Conservation (phyloP, 208 protist species). For the Endotrypanum monterogeii region DNA sequence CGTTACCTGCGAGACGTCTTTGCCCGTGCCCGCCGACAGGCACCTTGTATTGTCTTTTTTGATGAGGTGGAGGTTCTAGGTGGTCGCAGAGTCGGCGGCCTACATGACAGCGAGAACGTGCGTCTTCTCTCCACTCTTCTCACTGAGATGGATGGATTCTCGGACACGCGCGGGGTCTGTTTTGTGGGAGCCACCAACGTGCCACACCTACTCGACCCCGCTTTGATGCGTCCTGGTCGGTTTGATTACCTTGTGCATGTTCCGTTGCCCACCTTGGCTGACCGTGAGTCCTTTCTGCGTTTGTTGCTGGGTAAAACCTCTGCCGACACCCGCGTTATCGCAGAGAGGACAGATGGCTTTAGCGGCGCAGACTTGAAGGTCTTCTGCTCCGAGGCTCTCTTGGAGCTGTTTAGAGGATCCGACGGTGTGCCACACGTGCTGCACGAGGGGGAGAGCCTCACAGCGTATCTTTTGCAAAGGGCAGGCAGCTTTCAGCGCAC, state of each 20-base stretch:
- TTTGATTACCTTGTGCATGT: conserved; percentile 92
- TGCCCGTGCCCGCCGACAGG: conserved; percentile 65
- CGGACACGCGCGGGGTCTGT: conserved; percentile 71
- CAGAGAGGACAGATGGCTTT: conserved; percentile 68
- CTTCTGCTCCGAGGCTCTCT: conserved; percentile 52
- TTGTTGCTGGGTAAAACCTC: conserved; percentile 52
- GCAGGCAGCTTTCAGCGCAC: conserved; percentile 50
- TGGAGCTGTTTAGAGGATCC: conserved; percentile 46
- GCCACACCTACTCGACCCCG: conserved; percentile 87
- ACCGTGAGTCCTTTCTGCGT: conserved; percentile 61
- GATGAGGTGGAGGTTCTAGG: conserved; percentile 95
- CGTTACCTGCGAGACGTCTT: conserved; percentile 86
- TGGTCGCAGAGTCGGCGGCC: conserved; percentile 36
- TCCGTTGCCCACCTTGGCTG: conserved; percentile 54
- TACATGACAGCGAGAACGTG: conserved; percentile 46
- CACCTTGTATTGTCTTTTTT: conserved; percentile 94
- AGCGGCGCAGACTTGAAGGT: conserved; percentile 83
- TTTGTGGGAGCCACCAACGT: conserved; percentile 93
- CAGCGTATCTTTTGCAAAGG: conserved; percentile 38
- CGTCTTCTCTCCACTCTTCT: conserved; percentile 96
- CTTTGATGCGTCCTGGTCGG: conserved; percentile 87
- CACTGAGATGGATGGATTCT: conserved; percentile 98
- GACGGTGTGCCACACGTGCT: conserved; percentile 13
- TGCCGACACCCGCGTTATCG: conserved; percentile 45
- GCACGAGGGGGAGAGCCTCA: conserved; percentile 37